A percentile compares a stretch with the other conserved stretches of the same genome.
Conservation (phyloP, 805 yeast species). For the Starmerella sirachaensis region DNA sequence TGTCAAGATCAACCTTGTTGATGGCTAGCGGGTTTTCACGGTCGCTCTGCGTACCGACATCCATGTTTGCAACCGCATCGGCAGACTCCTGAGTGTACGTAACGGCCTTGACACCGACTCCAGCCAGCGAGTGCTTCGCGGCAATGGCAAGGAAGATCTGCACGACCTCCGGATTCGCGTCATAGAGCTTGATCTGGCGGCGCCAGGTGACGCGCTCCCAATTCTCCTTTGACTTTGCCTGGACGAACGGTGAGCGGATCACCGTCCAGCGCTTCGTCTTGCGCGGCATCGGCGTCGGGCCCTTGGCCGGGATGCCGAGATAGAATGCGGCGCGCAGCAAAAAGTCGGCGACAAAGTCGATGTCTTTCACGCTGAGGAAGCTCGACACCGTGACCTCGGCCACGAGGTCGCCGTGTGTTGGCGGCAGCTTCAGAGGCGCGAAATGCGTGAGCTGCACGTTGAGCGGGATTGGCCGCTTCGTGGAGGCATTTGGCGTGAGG, state of each 20-base stretch:
- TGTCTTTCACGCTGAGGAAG: slow-evolving; percentile 55
- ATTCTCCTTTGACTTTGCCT: slow-evolving; percentile 88
- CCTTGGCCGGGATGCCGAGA: slow-evolving; percentile 74
- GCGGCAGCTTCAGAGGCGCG: slow-evolving; percentile 61
- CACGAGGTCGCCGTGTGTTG: slow-evolving; percentile 59
- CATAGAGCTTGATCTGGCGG: slow-evolving; percentile 63
- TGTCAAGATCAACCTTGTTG: slow-evolving; percentile 23
- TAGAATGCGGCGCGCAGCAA: slow-evolving; percentile 83
- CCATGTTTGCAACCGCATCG: slow-evolving; percentile 28
- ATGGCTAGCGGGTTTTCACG: slow-evolving; percentile 21
- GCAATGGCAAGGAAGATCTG: slow-evolving; percentile 72
- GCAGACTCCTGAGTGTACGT: slow-evolving; percentile 45
- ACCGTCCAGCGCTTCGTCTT: slow-evolving; percentile 87
- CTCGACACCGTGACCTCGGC: slow-evolving; percentile 61
- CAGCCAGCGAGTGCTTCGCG: slow-evolving; percentile 62
- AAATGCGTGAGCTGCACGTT: slow-evolving; percentile 71
- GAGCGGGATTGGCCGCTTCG: slow-evolving; percentile 39
- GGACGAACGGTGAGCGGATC: slow-evolving; percentile 82
- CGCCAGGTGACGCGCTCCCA: slow-evolving; percentile 78
- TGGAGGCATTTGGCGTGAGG: slow-evolving; percentile 8
- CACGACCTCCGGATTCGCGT: slow-evolving; percentile 71
- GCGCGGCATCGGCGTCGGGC: slow-evolving; percentile 55
- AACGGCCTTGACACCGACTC: slow-evolving; percentile 72
- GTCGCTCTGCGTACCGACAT: slow-evolving; percentile 18
- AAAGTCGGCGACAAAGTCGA: slow-evolving; percentile 72